Conservation (phyloP, 2,329 filamentous ascomycete species). For the Beauveria sp. region DNA sequence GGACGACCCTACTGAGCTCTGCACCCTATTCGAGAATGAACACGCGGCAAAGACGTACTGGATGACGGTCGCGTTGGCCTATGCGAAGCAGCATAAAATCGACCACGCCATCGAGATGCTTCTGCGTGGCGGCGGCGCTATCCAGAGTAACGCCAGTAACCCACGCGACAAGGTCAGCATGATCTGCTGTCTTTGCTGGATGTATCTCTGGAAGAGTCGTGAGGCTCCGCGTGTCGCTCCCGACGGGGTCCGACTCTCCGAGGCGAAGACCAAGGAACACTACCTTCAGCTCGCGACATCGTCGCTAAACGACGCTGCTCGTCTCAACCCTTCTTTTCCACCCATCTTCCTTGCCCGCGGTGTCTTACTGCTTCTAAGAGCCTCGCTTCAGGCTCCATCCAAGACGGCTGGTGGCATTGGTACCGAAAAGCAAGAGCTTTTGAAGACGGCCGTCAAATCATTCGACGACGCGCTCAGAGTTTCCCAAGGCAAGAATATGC, state of each 20-base stretch:
- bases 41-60: conserved; percentile 85
- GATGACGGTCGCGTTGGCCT: conserved; percentile 96
- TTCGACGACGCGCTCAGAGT: conserved; percentile 90
- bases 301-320: conserved; percentile 89
- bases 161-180: conserved; percentile 80
- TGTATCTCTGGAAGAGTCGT: conserved; percentile 83
- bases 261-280: conserved; percentile 84
- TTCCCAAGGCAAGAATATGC: conserved; percentile 80
- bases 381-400: conserved; percentile 72
- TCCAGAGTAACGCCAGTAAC: conserved; percentile 60
- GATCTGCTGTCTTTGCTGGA: conserved; percentile 79
- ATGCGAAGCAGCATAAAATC: conserved; percentile 90
- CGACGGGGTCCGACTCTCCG: conserved; percentile 57
- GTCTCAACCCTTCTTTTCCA: conserved; percentile 86
- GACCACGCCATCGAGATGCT: conserved; percentile 73
- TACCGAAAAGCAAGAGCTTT: conserved; percentile 67
- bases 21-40: conserved; percentile 91
- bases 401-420: conserved; percentile 61
- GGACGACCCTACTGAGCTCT: conserved; percentile 91
- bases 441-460: conserved; percentile 80
- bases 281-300: conserved; percentile 87
- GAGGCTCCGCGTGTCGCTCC: conserved; percentile 59
- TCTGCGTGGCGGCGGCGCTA: conserved; percentile 65
- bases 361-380: conserved; percentile 78
- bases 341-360: conserved; percentile 87